phyloP scores from a whole-genome alignment of 1,284 basidiomycete genomes.

The Ustilago bromivora region DNA sequence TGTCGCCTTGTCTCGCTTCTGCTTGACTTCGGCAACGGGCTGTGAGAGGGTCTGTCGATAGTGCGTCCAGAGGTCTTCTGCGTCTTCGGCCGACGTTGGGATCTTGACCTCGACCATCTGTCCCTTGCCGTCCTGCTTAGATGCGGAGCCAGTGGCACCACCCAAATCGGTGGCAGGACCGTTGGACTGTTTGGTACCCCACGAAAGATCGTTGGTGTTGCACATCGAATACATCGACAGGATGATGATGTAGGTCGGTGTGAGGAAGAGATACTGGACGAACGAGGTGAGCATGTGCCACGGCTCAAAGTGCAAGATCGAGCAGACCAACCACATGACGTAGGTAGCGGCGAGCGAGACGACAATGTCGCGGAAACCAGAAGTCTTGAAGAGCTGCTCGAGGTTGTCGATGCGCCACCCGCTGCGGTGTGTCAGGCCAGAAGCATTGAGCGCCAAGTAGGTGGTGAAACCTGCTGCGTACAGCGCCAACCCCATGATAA shows the following conservation, averaged over 20 bases:
- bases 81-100: constrained; percentile 60
- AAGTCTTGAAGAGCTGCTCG: constrained; percentile 47
- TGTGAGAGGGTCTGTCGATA: constrained; percentile 62
- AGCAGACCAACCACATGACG: constrained; percentile 65
- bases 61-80: constrained; percentile 65
- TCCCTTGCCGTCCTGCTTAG: constrained; percentile 49
- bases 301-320: constrained; percentile 63
- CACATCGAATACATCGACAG: constrained; percentile 67
- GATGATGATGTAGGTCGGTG: constrained; percentile 65
- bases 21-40: constrained; percentile 37
- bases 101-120: constrained; percentile 64
- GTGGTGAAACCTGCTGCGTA: constrained; percentile 63
- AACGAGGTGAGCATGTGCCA: constrained; percentile 68
- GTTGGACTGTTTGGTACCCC: constrained; percentile 68
- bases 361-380: constrained; percentile 64
- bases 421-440: constrained; percentile 25
- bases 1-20: constrained; percentile 57
- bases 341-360: constrained; percentile 67
- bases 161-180: constrained; percentile 62
- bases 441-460: constrained; percentile 55
- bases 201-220: constrained; percentile 65
- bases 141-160: constrained; percentile 46
- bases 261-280: constrained; percentile 65
- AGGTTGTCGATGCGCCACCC: constrained; percentile 38
- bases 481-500: constrained; percentile 56